Conservation (phyloP, 1,139 yeast genomes). For the Yamadazyma atlantica region DNA sequence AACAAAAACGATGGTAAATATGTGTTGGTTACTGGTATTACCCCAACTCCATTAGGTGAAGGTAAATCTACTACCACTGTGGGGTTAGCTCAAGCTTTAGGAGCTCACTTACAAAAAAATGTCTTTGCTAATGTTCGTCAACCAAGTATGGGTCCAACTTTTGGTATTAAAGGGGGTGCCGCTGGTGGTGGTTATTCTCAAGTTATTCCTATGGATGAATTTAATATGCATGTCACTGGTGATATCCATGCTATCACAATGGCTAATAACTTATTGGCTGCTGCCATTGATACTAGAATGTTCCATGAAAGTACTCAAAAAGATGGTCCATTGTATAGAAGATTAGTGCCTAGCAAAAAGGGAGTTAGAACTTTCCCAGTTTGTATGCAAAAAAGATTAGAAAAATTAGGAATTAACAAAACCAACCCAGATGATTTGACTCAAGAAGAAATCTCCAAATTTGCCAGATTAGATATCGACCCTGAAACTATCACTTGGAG, state of each 20-base stretch:
- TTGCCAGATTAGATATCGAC: slow-evolving; percentile 88
- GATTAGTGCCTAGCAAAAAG: slow-evolving; percentile 85
- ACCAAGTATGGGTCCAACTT: slow-evolving; percentile 99
- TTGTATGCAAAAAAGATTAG: slow-evolving; percentile 75
- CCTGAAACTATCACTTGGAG: slow-evolving; percentile 95
- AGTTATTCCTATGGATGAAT: slow-evolving; percentile 99
- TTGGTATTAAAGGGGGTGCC: slow-evolving; percentile 99
- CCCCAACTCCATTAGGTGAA: slow-evolving; percentile 98
- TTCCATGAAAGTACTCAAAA: slow-evolving; percentile 96
- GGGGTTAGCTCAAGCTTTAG: slow-evolving; percentile 94
- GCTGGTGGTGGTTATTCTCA: slow-evolving; percentile 99
- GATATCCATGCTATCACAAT: slow-evolving; percentile 96
- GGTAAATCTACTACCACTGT: slow-evolving; percentile 97
- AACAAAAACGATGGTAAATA: slow-evolving; percentile 80
- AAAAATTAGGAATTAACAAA: slow-evolving; percentile 77
- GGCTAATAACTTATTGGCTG: slow-evolving; percentile 94
- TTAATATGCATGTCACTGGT: slow-evolving; percentile 97
- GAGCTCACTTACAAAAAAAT: slow-evolving; percentile 84
- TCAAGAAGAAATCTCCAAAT: slow-evolving; percentile 69
- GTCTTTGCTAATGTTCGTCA: slow-evolving; percentile 97
- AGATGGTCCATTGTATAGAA: slow-evolving; percentile 80
- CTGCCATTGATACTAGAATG: slow-evolving; percentile 97
- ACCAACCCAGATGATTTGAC: slow-evolving; percentile 83
- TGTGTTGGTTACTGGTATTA: slow-evolving; percentile 92
- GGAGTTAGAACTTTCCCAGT: slow-evolving; percentile 77